Percentiles rank a stretch among this genome's conserved stretches.
Evolutionary conservation across 2,329 filamentous ascomycete species (phyloP).

Genomic region (Xylaria arbuscula): DNA sequence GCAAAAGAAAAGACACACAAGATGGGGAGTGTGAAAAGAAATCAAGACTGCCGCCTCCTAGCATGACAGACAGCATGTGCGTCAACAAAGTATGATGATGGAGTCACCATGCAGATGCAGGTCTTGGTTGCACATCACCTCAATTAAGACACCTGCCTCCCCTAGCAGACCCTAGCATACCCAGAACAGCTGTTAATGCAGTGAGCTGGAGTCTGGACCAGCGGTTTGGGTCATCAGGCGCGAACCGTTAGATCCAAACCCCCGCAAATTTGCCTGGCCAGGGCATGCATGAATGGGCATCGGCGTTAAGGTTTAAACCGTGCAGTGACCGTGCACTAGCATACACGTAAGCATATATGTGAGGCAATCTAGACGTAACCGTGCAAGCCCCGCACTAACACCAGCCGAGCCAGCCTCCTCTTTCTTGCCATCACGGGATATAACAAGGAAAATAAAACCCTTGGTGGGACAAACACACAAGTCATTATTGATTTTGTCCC

Average conservation of each 20-base stretch:
- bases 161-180: too few species aligned
- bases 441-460: not conserved
- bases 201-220: too few species aligned
- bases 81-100: slow-evolving; percentile 38
- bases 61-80: slow-evolving; percentile 30
- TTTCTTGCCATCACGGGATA: not conserved
- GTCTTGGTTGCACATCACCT: slow-evolving; percentile 23
- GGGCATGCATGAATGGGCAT: not conserved
- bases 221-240: not conserved
- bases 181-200: too few species aligned
- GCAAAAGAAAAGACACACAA: not conserved
- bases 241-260: not conserved
- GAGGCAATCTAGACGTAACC: not conserved
- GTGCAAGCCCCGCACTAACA: not conserved
- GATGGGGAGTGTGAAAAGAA: not conserved
- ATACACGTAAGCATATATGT: not conserved
- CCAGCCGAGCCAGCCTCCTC: not conserved
- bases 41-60: slow-evolving; percentile 26
- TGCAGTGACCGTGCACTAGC: not conserved
- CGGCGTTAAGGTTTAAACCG: not conserved
- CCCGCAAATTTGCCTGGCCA: not conserved
- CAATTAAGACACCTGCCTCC: not conserved
- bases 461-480: not conserved
- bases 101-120: slow-evolving; percentile 35
- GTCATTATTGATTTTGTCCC: not conserved